Evolutionary conservation across 148 eudicot species (phyloP).

Genomic region (Chenopodium suecicum): DNA sequence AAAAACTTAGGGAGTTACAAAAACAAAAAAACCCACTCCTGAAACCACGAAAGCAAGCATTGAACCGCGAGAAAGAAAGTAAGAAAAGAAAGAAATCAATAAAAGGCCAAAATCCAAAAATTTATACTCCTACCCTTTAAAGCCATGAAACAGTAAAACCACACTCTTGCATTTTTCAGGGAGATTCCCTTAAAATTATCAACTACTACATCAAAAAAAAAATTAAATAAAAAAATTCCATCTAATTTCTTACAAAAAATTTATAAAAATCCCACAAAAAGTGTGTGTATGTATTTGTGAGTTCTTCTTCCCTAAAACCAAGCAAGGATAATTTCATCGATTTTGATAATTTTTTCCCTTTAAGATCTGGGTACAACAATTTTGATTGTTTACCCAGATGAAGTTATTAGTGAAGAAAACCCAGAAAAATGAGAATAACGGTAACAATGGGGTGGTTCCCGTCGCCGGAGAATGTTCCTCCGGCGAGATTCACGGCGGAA

Average conservation of each 20-base stretch:
- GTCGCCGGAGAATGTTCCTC: conserved; percentile 16
- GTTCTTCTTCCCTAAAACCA: not conserved
- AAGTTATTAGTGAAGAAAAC: conserved; percentile 20
- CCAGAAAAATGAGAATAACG: not conserved
- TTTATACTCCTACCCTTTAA: not conserved
- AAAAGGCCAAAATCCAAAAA: not conserved
- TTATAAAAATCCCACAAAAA: not conserved
- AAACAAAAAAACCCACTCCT: not conserved
- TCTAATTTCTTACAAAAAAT: not conserved
- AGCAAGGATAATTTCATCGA: not conserved
- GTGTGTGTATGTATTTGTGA: not conserved
- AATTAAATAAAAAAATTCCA: too few species aligned
- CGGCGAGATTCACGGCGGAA: conserved; percentile 18
- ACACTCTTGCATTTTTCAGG: conserved; percentile 7
- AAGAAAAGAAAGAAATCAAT: not conserved
- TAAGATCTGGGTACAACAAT: conserved; percentile 11
- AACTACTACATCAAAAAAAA: not conserved
- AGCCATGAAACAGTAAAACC: conserved; percentile 3
- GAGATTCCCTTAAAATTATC: not conserved
- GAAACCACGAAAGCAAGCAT: not conserved
- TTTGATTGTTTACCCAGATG: conserved; percentile 13
- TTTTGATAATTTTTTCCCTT: not conserved
- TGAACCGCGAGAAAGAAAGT: not conserved
- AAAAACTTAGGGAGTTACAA: not conserved
- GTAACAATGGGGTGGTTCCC: not conserved